Percentiles rank a stretch among this genome's conserved stretches.
Evolutionary conservation across 148 eudicot species (phyloP).

Genomic region (Diospyros lotus): DNA sequence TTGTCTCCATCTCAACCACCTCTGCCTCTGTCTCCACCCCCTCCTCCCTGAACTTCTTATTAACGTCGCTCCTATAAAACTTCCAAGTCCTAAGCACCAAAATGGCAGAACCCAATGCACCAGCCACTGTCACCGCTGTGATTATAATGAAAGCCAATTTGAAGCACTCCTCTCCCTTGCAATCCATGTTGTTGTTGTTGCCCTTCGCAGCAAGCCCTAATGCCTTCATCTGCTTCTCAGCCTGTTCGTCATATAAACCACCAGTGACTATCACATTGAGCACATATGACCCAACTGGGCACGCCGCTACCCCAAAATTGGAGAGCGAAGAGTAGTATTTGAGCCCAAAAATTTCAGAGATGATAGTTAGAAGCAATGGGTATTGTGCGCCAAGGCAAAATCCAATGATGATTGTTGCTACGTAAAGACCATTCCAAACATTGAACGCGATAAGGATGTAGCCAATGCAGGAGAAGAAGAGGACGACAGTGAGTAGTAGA

Average conservation of each 20-base stretch:
- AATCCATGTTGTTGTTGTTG: conserved; percentile 19
- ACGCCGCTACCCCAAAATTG: conserved; percentile 31
- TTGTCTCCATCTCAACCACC: conserved; percentile 15
- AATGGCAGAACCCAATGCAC: conserved; percentile 21
- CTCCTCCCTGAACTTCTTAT: conserved; percentile 26
- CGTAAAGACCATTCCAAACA: conserved; percentile 23
- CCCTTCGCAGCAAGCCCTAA: conserved; percentile 1
- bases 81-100: conserved; percentile 31
- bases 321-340: conserved; percentile 32
- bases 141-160: conserved; percentile 28
- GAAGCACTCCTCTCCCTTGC: conserved; percentile 25
- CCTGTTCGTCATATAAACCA: conserved; percentile 27
- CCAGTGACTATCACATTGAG: conserved; percentile 29
- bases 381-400: conserved; percentile 33
- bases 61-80: conserved; percentile 33
- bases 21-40: background rate
- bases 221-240: conserved; percentile 23
- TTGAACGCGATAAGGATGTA: conserved; percentile 25
- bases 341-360: conserved; percentile 30
- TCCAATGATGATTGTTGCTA: conserved; percentile 26
- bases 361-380: conserved; percentile 32
- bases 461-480: conserved; percentile 24
- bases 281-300: conserved; percentile 27
- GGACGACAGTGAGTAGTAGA: conserved; percentile 18
- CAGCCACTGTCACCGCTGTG: conserved; percentile 19